Evolutionary conservation across 345 rosid species (phyloP).

Genomic region (Eucalyptus marginata): DNA sequence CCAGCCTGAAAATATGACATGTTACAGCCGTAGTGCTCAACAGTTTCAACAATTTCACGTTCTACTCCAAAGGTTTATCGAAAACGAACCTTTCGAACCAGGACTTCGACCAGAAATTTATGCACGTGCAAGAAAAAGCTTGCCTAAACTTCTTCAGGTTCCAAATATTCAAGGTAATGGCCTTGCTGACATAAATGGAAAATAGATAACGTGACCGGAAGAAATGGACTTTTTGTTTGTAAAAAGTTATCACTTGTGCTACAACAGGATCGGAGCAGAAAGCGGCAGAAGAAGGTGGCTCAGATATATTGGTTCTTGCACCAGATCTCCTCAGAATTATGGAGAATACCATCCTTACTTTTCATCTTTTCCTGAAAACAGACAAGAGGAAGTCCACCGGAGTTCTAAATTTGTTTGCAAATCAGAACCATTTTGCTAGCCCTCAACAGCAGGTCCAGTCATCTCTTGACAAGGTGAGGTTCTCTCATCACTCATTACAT

Average conservation of each 20-base stretch:
- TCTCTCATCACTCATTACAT: neutral
- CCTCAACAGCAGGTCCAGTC: constrained; percentile 73
- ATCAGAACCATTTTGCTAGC: constrained; percentile 49
- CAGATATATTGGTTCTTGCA: constrained; percentile 38
- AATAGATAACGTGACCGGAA: neutral
- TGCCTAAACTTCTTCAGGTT: constrained; percentile 83
- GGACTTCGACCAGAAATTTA: constrained; percentile 66
- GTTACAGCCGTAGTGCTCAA: constrained; percentile 76
- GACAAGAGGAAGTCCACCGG: constrained; percentile 55
- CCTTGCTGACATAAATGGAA: neutral
- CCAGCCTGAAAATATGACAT: constrained; percentile 47
- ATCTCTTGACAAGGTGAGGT: constrained; percentile 54
- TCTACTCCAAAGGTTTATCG: constrained; percentile 79
- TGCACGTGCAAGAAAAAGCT: constrained; percentile 56
- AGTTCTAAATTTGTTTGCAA: constrained; percentile 53
- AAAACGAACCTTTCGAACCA: constrained; percentile 84
- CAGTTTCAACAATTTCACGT: constrained; percentile 88
- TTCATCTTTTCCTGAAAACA: constrained; percentile 60
- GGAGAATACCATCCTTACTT: constrained; percentile 57
- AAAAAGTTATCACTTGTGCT: neutral
- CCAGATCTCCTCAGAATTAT: constrained; percentile 54
- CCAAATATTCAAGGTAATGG: constrained; percentile 67
- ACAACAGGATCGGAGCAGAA: constrained; percentile 43
- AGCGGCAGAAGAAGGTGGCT: constrained; percentile 41
- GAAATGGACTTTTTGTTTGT: neutral